Conservation (phyloP, 139 green algal genomes). For the Picochlorum sp. region DNA sequence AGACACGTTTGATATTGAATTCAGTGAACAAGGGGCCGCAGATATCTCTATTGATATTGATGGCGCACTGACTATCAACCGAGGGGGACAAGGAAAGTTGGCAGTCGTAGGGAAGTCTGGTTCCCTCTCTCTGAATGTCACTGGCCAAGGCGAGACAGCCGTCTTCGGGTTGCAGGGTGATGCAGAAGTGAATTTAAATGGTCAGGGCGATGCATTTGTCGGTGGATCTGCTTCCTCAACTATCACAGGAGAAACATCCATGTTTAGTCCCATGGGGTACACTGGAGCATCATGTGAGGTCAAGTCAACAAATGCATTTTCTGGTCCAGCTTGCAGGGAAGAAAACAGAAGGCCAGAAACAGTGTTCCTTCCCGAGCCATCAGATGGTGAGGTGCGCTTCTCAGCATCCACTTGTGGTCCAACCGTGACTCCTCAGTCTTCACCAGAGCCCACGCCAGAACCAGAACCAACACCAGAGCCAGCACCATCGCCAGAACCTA, state of each 20-base stretch:
- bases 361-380: not conserved
- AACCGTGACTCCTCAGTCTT: too few relatives aligned
- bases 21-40: not conserved
- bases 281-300: not conserved
- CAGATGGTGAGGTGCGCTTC: too few relatives aligned
- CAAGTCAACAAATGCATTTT: not conserved
- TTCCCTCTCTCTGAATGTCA: not conserved
- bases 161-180: not conserved
- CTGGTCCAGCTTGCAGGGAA: not conserved
- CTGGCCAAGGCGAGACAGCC: not conserved
- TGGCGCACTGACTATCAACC: not conserved
- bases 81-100: not conserved
- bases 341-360: not conserved
- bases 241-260: not conserved
- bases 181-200: not conserved
- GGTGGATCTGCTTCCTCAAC: not conserved
- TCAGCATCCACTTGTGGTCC: too few relatives aligned
- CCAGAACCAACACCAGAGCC: too few relatives aligned
- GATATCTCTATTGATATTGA: not conserved
- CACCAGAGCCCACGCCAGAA: too few relatives aligned
- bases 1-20: not conserved
- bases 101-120: not conserved
- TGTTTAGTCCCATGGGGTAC: not conserved
- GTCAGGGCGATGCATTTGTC: not conserved
- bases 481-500: too few relatives aligned